A percentile compares a stretch with the other conserved stretches of the same genome.
Conservation (phyloP, 2,329 filamentous ascomycete species). For the Hirsutella minnesotensis region DNA sequence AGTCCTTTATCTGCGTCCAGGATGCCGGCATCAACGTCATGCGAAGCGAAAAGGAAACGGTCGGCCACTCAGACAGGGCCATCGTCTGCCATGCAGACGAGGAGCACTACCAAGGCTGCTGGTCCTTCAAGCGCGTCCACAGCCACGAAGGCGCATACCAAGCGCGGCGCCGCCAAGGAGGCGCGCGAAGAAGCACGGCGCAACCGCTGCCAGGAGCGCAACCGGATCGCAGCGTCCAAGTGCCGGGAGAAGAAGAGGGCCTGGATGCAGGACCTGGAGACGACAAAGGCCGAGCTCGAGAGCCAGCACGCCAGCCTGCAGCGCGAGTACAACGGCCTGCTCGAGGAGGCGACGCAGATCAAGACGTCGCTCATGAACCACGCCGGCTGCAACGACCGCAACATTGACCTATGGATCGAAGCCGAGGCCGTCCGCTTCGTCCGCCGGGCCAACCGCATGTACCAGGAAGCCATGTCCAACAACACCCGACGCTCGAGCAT, state of each 20-base stretch:
- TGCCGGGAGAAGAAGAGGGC: constrained; percentile 57
- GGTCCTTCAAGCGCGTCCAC: no score
- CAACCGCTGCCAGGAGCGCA: constrained; percentile 53
- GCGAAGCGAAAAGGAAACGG: no score
- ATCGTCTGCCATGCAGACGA: no score
- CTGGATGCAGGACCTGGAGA: constrained; percentile 38
- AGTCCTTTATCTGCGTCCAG: no score
- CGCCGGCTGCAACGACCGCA: constrained; percentile 37
- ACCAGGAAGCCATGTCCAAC: background rate
- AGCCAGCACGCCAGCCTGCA: constrained; percentile 29
- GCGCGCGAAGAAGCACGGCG: constrained; percentile 19
- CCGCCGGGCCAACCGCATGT: constrained; percentile 9
- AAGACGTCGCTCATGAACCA: constrained; percentile 41
- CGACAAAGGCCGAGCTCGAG: constrained; percentile 31
- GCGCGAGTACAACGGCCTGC: constrained; percentile 27
- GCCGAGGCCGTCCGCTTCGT: constrained; percentile 39
- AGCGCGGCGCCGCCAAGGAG: no score
- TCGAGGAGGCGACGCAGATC: constrained; percentile 32
- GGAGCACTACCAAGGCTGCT: no score
- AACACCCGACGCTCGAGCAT: constrained; percentile 3
- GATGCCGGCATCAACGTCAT: no score
- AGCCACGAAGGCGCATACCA: no score
- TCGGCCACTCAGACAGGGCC: no score
- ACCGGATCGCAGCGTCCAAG: constrained; percentile 61
- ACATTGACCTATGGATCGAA: constrained; percentile 42